Evolutionary conservation across 371 early-diverging fungal genomes (phyloP).

Genomic region (Mucor indicus): DNA sequence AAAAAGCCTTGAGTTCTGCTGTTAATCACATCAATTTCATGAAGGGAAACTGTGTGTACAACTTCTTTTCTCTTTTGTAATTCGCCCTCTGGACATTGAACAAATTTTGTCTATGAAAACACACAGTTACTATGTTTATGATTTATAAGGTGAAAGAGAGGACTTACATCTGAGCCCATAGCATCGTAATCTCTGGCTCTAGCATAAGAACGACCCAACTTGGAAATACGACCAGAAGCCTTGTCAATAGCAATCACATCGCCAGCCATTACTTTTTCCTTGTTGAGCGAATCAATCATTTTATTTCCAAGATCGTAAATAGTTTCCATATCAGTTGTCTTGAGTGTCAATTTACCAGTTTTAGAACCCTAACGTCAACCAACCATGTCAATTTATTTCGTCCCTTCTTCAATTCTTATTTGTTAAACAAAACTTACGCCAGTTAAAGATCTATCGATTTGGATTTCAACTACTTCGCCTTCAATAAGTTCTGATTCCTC

Average conservation of each 20-base stretch:
- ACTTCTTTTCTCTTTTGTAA: constrained; percentile 95
- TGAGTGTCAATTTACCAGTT: constrained; percentile 96
- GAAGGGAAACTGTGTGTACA: constrained; percentile 96
- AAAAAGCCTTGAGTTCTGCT: constrained; percentile 95
- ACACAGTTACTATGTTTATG: neutral
- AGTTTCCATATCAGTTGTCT: constrained; percentile 99
- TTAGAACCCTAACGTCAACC: constrained; percentile 63
- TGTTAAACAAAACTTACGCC: constrained; percentile 81
- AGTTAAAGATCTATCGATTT: constrained; percentile 90
- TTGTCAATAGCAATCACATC: constrained; percentile 99
- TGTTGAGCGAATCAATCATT: constrained; percentile 96
- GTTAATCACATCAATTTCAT: constrained; percentile 99
- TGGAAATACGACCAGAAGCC: constrained; percentile 96
- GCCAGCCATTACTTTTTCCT: constrained; percentile 97
- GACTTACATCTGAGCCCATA: constrained; percentile 85
- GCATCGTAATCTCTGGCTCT: constrained; percentile 97
- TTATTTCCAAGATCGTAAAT: constrained; percentile 98
- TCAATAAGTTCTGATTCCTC: constrained; percentile 98
- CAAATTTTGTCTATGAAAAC: constrained; percentile 80
- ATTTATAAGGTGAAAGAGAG: neutral
- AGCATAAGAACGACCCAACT: constrained; percentile 92
- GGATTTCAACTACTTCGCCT: constrained; percentile 99
- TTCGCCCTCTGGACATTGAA: constrained; percentile 99
- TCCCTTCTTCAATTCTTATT: no score
- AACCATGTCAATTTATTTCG: no score